Evolutionary conservation across 176 grass and related monocot genomes (phyloP).

Genomic region (Thinopyrum elongatum): DNA sequence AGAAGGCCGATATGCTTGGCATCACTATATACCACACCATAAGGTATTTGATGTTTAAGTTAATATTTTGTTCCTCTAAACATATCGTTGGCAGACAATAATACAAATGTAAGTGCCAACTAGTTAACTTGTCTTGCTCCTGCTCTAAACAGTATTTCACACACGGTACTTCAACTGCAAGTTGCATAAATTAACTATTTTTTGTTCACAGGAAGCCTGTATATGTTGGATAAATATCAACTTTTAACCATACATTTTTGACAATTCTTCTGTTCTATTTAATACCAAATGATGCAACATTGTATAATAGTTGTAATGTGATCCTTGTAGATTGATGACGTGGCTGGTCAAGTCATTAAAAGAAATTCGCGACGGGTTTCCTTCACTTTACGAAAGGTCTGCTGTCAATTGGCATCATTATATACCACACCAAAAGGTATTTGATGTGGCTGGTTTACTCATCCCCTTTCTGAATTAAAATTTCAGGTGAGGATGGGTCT

Average conservation of each 20-base stretch:
- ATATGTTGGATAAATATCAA: neutral
- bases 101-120: neutral
- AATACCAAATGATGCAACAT: neutral
- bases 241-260: neutral
- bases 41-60: constrained; percentile 50
- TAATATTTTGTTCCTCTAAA: neutral
- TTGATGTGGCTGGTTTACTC: neutral
- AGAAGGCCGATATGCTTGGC: constrained; percentile 94
- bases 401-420: constrained; percentile 62
- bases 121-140: neutral
- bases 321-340: constrained; percentile 57
- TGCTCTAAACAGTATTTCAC: neutral
- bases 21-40: constrained; percentile 99
- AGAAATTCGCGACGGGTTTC: constrained; percentile 78
- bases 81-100: neutral
- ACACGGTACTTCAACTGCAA: neutral
- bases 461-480: neutral
- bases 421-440: constrained; percentile 92
- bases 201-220: neutral
- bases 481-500: constrained; percentile 72
- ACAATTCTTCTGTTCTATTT: neutral
- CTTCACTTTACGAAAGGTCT: constrained; percentile 92
- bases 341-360: constrained; percentile 59
- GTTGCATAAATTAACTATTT: neutral
- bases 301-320: neutral